A percentile compares a stretch with the other conserved stretches of the same genome.
These are phyloP conservation scores for Kockiozyma suomiensis DNA, from an alignment of 805 yeast genomes.

Conservation along the genomic window DNA sequence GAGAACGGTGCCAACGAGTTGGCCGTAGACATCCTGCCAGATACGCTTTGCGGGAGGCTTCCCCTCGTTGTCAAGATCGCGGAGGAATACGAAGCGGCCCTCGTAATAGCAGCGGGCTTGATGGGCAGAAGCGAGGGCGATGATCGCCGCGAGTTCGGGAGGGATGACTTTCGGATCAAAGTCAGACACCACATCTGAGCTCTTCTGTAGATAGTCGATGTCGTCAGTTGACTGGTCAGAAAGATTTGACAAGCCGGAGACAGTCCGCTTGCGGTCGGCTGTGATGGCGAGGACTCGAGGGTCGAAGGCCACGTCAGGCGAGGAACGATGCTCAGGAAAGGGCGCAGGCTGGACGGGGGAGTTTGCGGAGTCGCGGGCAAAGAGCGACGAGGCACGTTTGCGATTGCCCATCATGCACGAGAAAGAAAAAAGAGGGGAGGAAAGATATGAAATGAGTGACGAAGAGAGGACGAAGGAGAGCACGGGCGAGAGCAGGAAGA, in stretches of 20 bases:
- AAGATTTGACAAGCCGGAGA: constrained; percentile 5
- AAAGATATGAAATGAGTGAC: not conserved
- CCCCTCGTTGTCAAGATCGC: constrained; percentile 67
- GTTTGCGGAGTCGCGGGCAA: constrained; percentile 1
- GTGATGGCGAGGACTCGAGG: constrained; percentile 13
- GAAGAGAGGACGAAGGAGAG: not conserved
- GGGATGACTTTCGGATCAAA: constrained; percentile 48
- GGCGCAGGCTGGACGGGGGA: constrained; percentile 9
- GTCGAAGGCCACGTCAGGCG: constrained; percentile 6
- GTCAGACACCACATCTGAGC: constrained; percentile 8
- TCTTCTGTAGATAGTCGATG: not conserved
- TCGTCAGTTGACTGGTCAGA: constrained; percentile 6
- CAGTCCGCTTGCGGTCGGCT: constrained; percentile 6
- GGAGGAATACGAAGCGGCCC: constrained; percentile 52
- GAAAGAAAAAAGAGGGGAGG: not conserved
- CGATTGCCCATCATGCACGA: constrained; percentile 5
- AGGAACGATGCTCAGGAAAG: not conserved
- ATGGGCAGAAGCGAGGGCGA: constrained; percentile 71
- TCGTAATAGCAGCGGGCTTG: constrained; percentile 63
- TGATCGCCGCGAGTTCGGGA: constrained; percentile 69
- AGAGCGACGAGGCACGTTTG: constrained; percentile 11
- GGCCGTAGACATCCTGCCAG: constrained; percentile 94
- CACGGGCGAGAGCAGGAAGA: not conserved
- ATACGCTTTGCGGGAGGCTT: constrained; percentile 71
- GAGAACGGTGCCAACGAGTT: constrained; percentile 83